Percentiles rank a stretch among this genome's conserved stretches.
phyloP scores from a whole-genome alignment of 2,329 filamentous ascomycete genomes.

The Beauveria pseudobassiana region DNA sequence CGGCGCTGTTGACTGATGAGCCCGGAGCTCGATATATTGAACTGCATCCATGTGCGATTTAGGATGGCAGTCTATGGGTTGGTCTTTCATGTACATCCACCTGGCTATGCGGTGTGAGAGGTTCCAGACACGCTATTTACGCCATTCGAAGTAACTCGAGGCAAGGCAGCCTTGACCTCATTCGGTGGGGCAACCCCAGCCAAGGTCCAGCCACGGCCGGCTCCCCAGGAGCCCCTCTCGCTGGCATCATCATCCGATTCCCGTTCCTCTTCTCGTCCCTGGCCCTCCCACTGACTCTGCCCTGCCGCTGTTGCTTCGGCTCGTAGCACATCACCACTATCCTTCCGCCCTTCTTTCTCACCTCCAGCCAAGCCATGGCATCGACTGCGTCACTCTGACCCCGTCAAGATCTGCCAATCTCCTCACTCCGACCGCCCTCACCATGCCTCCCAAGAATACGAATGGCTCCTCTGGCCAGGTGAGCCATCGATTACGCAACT shows the following conservation, averaged over 20 bases:
- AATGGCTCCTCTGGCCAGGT: constrained; percentile 50
- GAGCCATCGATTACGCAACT: constrained; percentile 61
- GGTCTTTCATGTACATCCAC: no score
- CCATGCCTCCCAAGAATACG: constrained; percentile 47
- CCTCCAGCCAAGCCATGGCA: constrained; percentile 3
- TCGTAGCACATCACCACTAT: not conserved
- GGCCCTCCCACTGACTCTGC: not conserved
- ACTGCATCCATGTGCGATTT: no score
- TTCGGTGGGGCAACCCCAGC: not conserved
- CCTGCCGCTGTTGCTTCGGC: not conserved
- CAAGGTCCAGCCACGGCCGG: not conserved
- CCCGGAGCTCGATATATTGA: no score
- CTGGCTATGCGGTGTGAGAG: no score
- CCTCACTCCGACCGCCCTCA: constrained; percentile 12
- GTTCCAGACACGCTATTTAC: no score
- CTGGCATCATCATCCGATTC: constrained; percentile 3
- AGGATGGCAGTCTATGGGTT: not conserved
- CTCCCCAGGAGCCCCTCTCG: not conserved
- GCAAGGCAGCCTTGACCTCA: no score
- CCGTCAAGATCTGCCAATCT: constrained; percentile 13
- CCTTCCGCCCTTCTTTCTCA: not conserved
- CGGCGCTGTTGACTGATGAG: no score
- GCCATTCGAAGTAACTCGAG: no score
- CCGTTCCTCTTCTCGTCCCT: constrained; percentile 11
- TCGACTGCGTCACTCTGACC: not conserved